A percentile compares a stretch with the other conserved stretches of the same genome.
Evolutionary conservation across 495 filamentous ascomycete species (phyloP).

Genomic region (Tuber melanosporum): DNA sequence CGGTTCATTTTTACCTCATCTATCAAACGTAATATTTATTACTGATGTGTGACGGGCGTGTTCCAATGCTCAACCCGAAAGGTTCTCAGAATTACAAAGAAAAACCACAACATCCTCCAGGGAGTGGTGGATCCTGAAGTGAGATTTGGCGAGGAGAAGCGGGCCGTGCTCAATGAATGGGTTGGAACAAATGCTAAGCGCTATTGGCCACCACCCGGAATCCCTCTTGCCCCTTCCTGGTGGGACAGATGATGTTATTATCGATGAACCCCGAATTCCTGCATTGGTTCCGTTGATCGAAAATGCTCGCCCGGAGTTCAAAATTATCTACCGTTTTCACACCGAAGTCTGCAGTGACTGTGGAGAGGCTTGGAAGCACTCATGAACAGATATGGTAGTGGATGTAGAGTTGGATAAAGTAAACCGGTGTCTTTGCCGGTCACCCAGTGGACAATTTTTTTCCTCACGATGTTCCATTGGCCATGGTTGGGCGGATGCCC

Average conservation of each 20-base stretch:
- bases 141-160: constrained; percentile 57
- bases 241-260: constrained; percentile 71
- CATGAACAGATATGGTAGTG: constrained; percentile 72
- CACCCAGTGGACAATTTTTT: constrained; percentile 77
- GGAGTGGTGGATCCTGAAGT: constrained; percentile 62
- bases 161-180: constrained; percentile 57
- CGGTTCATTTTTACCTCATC: constrained; percentile 57
- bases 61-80: constrained; percentile 78
- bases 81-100: constrained; percentile 82
- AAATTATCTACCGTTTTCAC: constrained; percentile 69
- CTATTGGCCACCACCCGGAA: constrained; percentile 65
- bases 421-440: constrained; percentile 72
- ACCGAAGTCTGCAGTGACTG: constrained; percentile 74
- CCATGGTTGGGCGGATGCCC: constrained; percentile 70
- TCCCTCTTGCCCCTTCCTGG: constrained; percentile 60
- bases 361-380: constrained; percentile 55
- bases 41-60: constrained; percentile 50
- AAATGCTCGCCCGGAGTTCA: constrained; percentile 60
- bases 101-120: constrained; percentile 87
- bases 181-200: constrained; percentile 65
- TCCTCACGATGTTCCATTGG: constrained; percentile 57
- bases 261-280: constrained; percentile 87
- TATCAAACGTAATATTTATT: not conserved
- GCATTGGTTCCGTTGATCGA: constrained; percentile 72
- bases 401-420: constrained; percentile 65